Conservation (phyloP, 768 basidiomycete species). For the Mycena rosella region DNA sequence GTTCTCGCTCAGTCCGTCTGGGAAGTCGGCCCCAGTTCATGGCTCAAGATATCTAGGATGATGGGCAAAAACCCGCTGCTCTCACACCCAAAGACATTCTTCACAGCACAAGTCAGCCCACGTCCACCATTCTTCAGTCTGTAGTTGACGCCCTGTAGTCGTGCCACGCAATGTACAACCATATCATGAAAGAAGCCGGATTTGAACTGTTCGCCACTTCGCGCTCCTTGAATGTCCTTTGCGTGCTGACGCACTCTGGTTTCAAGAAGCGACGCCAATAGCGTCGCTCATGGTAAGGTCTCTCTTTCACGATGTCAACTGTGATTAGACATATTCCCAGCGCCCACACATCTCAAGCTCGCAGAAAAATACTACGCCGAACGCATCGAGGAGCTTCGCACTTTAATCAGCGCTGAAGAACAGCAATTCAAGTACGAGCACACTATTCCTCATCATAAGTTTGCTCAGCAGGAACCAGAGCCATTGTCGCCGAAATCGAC, state of each 20-base stretch:
- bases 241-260: slow-evolving; percentile 29
- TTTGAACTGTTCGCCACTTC: slow-evolving; percentile 67
- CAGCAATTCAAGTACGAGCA: slow-evolving; percentile 76
- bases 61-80: slow-evolving; percentile 81
- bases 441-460: background rate
- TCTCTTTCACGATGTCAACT: background rate
- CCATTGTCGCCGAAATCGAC: slow-evolving; percentile 67
- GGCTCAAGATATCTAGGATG: slow-evolving; percentile 75
- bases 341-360: slow-evolving; percentile 72
- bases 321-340: slow-evolving; percentile 53
- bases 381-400: slow-evolving; percentile 78
- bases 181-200: slow-evolving; percentile 76
- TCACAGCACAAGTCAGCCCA: slow-evolving; percentile 73
- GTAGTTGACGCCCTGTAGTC: slow-evolving; percentile 56
- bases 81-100: slow-evolving; percentile 71
- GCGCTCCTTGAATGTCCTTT: slow-evolving; percentile 16
- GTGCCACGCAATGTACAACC: slow-evolving; percentile 75
- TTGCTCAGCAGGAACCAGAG: slow-evolving; percentile 52
- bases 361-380: slow-evolving; percentile 81
- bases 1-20: slow-evolving; percentile 90
- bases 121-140: slow-evolving; percentile 1
- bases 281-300: slow-evolving; percentile 64
- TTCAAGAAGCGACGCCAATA: slow-evolving; percentile 63
- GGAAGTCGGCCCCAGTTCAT: slow-evolving; percentile 79
- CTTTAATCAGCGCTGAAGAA: slow-evolving; percentile 81